A percentile compares a stretch with the other conserved stretches of the same genome.
These are phyloP conservation scores for Metarhizium rileyi DNA, from an alignment of 2,329 filamentous ascomycete genomes.

Conservation along the genomic window DNA sequence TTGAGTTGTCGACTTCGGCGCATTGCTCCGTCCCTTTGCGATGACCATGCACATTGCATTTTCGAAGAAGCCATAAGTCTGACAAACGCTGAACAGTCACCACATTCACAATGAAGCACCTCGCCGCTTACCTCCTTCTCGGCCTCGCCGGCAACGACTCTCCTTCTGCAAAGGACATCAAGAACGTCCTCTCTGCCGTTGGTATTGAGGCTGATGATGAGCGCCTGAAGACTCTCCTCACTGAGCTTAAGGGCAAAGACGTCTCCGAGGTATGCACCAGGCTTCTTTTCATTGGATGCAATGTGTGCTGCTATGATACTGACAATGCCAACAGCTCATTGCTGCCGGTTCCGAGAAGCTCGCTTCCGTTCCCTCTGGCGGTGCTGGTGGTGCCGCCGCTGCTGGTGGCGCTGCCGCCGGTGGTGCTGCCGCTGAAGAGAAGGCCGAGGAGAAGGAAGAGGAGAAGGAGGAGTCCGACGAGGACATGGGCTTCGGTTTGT, in stretches of 20 bases:
- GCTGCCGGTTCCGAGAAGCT: slow-evolving; percentile 84
- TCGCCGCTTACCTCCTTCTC: slow-evolving; percentile 98
- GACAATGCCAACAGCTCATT: slow-evolving; percentile 59
- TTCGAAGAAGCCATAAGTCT: slow-evolving; percentile 10
- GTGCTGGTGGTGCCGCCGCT: slow-evolving; percentile 62
- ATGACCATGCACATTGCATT: neutral
- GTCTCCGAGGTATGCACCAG: slow-evolving; percentile 69
- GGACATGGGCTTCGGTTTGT: slow-evolving; percentile 69
- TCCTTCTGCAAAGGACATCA: slow-evolving; percentile 80
- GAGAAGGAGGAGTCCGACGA: slow-evolving; percentile 73
- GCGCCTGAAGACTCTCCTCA: slow-evolving; percentile 76
- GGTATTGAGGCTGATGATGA: slow-evolving; percentile 89
- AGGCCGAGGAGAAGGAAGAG: slow-evolving; percentile 60
- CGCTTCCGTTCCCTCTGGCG: slow-evolving; percentile 92
- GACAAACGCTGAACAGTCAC: slow-evolving; percentile 22
- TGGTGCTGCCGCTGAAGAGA: slow-evolving; percentile 49
- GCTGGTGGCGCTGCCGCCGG: slow-evolving; percentile 59
- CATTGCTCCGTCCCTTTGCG: neutral
- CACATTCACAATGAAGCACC: slow-evolving; percentile 89
- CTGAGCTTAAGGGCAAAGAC: slow-evolving; percentile 86
- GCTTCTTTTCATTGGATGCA: neutral
- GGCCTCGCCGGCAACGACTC: slow-evolving; percentile 84
- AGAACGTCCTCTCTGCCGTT: slow-evolving; percentile 80
- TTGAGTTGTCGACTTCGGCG: neutral
- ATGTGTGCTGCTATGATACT: slow-evolving; percentile 9